Base-by-base conservation (phyloP, 1,284 basidiomycete genomes). In the Cryptococcus sp. region DNA sequence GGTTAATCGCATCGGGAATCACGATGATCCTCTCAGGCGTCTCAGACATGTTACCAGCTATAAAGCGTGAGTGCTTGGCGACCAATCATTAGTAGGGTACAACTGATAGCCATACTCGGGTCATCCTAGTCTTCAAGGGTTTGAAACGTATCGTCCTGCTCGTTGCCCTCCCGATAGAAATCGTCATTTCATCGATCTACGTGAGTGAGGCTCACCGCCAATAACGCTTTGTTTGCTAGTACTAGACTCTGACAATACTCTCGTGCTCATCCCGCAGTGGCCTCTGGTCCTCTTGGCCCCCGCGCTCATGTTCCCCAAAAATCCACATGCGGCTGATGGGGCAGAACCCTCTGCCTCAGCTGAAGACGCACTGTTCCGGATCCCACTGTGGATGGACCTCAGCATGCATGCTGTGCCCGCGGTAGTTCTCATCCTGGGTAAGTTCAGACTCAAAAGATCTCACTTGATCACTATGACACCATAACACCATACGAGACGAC, bases 141-240 rank as follows among this genome's bases (percentile, higher is more conserved):
- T 8, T 83, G 19, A 89, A 88, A 72, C 81, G 88, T 17, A 70
- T 77, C 1, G 63, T 88, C 2, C 78, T 87, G 51, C 83, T 89
- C 67, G 76, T 86, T 43, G 82, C 87, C 1, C 72, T 90, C 62
- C 87, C 88, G 0, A 70, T 89, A 30, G 82, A 84, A 19, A 81
- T 88, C 43, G 84, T 88, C 60, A 83, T 92, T 50, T 84, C 88
- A 3, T 76, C 80, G 30, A 86, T 91, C 56, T 91, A 91, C 77
- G 78, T 78, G 53, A 50, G 76, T 67, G 20, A 23, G 19, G 23
- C 48, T 45, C 30, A 45, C 42, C 15, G 42, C n/a, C 8, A 45
- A 22, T 4, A 45, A 22, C 22, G 13, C n/a, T 45, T 13, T 45
- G 22, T 8, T 10, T 45, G 8, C 16, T 15, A n/a, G 13, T 45